These are phyloP conservation scores for Lasiosphaeriaceae sp. DNA, from an alignment of 495 filamentous ascomycete species.

Conservation along the genomic window DNA sequence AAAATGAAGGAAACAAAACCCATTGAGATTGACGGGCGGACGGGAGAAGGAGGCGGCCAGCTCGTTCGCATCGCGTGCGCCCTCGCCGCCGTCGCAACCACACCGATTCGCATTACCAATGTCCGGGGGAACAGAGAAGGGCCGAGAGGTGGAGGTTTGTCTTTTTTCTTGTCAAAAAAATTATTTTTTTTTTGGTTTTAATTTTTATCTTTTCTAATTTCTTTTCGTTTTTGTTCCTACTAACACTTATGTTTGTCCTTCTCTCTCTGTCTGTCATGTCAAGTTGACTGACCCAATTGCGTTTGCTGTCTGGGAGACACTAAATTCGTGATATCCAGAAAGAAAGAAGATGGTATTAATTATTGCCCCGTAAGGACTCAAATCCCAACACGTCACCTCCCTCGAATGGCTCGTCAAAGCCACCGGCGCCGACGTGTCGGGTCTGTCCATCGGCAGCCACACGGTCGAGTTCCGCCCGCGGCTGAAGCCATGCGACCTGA, in stretches of 20 bases:
- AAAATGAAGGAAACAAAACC: slow-evolving; percentile 18
- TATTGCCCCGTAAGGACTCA: slow-evolving; percentile 51
- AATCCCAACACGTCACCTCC: slow-evolving; percentile 68
- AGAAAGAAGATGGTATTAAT: not conserved
- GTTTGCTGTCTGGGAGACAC: too few species aligned
- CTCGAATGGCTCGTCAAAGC: slow-evolving; percentile 62
- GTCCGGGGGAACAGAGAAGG: slow-evolving; percentile 64
- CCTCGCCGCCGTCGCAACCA: slow-evolving; percentile 62
- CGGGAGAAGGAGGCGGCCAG: slow-evolving; percentile 83
- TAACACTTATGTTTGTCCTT: not conserved
- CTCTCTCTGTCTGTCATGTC: too few species aligned
- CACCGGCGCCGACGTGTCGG: slow-evolving; percentile 55
- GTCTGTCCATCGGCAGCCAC: slow-evolving; percentile 52
- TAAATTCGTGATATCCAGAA: not conserved
- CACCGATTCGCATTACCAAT: slow-evolving; percentile 61
- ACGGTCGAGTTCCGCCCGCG: slow-evolving; percentile 50
- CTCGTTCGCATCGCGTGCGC: slow-evolving; percentile 68
- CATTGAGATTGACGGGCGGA: slow-evolving; percentile 59
- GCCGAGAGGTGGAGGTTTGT: slow-evolving; percentile 35
- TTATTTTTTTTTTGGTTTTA: too few species aligned
- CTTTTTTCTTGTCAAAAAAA: slow-evolving; percentile 10
- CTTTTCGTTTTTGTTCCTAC: not conserved
- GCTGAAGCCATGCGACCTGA: slow-evolving; percentile 33
- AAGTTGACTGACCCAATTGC: too few species aligned
- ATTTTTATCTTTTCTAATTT: not conserved